Conservation (phyloP, 108 stramenopile species). For the Pseudonitzschia pungens region DNA sequence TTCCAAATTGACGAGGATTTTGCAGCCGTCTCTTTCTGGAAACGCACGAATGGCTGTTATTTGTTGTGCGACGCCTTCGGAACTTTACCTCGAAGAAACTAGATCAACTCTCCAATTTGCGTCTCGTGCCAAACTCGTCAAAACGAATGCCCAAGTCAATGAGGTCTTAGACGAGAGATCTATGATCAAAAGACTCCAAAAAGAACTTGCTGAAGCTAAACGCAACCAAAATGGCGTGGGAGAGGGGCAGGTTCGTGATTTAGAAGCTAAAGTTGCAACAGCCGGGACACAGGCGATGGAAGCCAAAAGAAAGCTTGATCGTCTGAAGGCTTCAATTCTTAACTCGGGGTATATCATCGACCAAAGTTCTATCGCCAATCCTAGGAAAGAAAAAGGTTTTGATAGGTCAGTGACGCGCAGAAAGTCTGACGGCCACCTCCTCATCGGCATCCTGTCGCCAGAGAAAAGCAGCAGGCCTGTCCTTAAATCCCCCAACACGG, state of each 20-base stretch:
- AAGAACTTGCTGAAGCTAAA: slow-evolving; percentile 93
- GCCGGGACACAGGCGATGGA: slow-evolving; percentile 65
- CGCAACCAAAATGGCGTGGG: slow-evolving; percentile 67
- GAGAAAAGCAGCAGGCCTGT: background rate
- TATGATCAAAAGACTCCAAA: slow-evolving; percentile 78
- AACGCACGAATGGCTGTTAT: slow-evolving; percentile 81
- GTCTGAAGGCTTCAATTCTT: slow-evolving; percentile 74
- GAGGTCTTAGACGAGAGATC: slow-evolving; percentile 83
- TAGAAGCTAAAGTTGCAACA: slow-evolving; percentile 54
- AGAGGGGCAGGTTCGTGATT: slow-evolving; percentile 53
- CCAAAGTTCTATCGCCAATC: background rate
- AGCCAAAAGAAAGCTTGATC: slow-evolving; percentile 69
- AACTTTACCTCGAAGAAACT: slow-evolving; percentile 98
- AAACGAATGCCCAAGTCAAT: slow-evolving; percentile 98
- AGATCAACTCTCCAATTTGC: slow-evolving; percentile 97
- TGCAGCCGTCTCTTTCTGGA: slow-evolving; percentile 94
- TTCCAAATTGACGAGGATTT: slow-evolving; percentile 97
- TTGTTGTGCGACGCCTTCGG: slow-evolving; percentile 96
- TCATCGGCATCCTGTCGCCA: background rate
- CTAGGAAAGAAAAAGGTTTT: background rate
- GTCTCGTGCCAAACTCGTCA: slow-evolving; percentile 98
- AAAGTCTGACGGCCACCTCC: slow-evolving; percentile 42
- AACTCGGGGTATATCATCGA: slow-evolving; percentile 64
- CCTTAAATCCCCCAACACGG: slow-evolving; percentile 17
- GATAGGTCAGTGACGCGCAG: slow-evolving; percentile 34